phyloP scores from a whole-genome alignment of 306 rosid genomes.

The Styphnolobium japonicum region DNA sequence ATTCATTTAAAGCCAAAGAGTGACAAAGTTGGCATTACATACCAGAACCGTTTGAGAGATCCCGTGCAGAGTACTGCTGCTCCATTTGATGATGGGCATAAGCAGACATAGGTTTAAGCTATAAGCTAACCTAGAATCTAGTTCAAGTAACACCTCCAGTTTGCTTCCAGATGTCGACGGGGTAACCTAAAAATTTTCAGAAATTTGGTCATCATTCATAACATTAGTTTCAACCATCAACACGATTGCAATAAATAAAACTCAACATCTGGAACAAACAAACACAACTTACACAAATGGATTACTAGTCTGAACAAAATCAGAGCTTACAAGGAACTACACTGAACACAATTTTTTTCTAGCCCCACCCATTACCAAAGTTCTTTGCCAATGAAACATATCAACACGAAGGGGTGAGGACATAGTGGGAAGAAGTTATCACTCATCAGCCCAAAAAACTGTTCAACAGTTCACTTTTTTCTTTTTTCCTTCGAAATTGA shows the following conservation, averaged over 20 bases:
- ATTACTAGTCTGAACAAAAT: background rate
- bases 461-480: background rate
- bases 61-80: conserved; percentile 51
- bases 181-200: conserved; percentile 39
- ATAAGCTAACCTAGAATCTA: conserved; percentile 6
- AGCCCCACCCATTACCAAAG: background rate
- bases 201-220: conserved; percentile 10
- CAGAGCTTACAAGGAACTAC: conserved; percentile 1
- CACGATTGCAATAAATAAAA: background rate
- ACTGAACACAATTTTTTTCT: background rate
- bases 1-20: background rate
- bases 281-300: background rate
- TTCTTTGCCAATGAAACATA: background rate
- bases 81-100: conserved; percentile 66
- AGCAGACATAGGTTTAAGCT: conserved; percentile 56
- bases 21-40: conserved; percentile 23
- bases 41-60: conserved; percentile 60
- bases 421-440: background rate
- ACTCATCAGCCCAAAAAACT: background rate
- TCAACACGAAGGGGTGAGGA: background rate
- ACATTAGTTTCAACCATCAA: background rate
- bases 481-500: background rate
- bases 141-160: conserved; percentile 30
- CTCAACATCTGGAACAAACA: background rate
- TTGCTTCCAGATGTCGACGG: conserved; percentile 34